These are phyloP conservation scores for Rutstroemia sydowiana DNA, from an alignment of 2,329 filamentous ascomycete genomes.

Conservation along the genomic window DNA sequence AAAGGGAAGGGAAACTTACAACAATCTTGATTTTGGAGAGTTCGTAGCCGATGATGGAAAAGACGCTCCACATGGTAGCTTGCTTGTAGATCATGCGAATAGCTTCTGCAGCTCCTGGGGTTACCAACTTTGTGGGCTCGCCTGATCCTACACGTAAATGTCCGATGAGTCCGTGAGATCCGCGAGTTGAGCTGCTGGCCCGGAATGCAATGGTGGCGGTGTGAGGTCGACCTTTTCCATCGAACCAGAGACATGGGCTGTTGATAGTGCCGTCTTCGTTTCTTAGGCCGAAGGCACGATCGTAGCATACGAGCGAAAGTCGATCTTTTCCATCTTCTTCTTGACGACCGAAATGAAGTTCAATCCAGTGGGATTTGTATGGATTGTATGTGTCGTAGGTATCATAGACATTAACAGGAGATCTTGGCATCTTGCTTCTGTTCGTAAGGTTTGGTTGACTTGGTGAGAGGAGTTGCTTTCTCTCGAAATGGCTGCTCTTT, in stretches of 20 bases:
- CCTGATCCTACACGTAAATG: not conserved
- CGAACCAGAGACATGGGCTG: not conserved
- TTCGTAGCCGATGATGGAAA: not conserved
- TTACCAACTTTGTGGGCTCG: no score
- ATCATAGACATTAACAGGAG: not conserved
- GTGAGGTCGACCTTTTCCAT: not conserved
- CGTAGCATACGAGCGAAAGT: not conserved
- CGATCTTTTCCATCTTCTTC: not conserved
- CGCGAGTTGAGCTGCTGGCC: not conserved
- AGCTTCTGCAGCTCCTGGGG: no score
- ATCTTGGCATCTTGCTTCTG: not conserved
- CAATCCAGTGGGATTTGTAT: not conserved
- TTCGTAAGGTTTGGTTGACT: not conserved
- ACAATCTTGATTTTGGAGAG: not conserved
- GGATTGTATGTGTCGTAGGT: not conserved
- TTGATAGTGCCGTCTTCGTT: not conserved
- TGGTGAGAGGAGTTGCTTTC: not conserved
- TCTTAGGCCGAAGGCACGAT: not conserved
- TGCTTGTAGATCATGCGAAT: not conserved
- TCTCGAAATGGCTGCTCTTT: not conserved
- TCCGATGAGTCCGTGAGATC: not conserved
- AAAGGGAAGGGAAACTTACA: not conserved
- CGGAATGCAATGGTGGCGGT: no score
- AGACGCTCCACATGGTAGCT: slow-evolving; percentile 1
- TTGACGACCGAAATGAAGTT: not conserved